These are phyloP conservation scores for Didymella keratinophila DNA, from an alignment of 2,329 filamentous ascomycete species.

Conservation along the genomic window DNA sequence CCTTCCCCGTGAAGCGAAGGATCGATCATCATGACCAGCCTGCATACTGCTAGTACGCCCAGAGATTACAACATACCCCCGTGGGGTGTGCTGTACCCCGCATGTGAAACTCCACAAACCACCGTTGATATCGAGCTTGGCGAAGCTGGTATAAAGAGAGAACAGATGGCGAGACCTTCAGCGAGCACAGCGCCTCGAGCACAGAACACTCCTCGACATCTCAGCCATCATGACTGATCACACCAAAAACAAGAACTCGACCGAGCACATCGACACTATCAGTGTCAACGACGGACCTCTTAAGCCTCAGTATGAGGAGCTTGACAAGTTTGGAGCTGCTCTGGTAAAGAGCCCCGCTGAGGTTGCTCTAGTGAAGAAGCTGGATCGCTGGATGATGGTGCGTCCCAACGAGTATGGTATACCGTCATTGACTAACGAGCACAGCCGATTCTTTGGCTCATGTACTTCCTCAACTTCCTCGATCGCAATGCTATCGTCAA, in stretches of 20 bases:
- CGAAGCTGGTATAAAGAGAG: conserved; percentile 14
- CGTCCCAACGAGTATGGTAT: background rate
- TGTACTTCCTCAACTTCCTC: conserved; percentile 52
- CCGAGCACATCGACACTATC: conserved; percentile 26
- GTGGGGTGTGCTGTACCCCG: conserved; percentile 18
- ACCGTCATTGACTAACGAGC: background rate
- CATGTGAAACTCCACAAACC: conserved; percentile 13
- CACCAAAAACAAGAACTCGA: conserved; percentile 13
- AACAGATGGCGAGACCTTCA: background rate
- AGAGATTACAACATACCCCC: conserved; percentile 11
- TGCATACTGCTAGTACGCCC: conserved; percentile 15
- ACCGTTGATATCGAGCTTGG: conserved; percentile 10
- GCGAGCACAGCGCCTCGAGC: conserved; percentile 1
- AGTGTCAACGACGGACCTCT: conserved; percentile 19
- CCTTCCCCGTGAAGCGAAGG: conserved; percentile 13
- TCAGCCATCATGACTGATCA: conserved; percentile 16
- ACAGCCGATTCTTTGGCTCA: conserved; percentile 22
- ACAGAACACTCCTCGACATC: background rate
- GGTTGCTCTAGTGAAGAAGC: conserved; percentile 34
- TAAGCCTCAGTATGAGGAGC: conserved; percentile 24
- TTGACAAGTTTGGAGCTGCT: conserved; percentile 38
- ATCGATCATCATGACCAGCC: conserved; percentile 14
- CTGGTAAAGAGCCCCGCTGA: conserved; percentile 34
- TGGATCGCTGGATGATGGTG: conserved; percentile 39
- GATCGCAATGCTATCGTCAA: conserved; percentile 71